phyloP scores from a whole-genome alignment of 495 filamentous ascomycete species.

The Xylaria nigripes region DNA sequence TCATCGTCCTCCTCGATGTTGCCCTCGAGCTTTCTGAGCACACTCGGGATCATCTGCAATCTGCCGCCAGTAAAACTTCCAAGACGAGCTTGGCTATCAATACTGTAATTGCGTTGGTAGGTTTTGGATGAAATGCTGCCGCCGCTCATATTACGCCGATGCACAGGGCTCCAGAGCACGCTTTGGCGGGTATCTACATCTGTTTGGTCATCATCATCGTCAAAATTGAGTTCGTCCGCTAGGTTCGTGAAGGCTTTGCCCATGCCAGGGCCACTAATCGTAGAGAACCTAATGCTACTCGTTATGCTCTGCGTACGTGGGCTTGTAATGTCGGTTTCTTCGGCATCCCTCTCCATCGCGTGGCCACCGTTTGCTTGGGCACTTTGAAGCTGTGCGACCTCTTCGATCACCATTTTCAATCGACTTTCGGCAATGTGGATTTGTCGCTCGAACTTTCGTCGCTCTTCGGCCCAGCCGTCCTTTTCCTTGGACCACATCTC shows the following conservation, averaged over 20 bases:
- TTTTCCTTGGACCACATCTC: slow-evolving; percentile 72
- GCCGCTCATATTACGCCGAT: slow-evolving; percentile 35
- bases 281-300: slow-evolving; percentile 66
- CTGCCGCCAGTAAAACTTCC: slow-evolving; percentile 42
- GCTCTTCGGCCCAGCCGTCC: slow-evolving; percentile 73
- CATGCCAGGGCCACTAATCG: slow-evolving; percentile 48
- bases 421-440: slow-evolving; percentile 81
- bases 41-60: slow-evolving; percentile 38
- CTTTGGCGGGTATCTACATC: slow-evolving; percentile 49
- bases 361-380: slow-evolving; percentile 37
- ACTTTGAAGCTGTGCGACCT: slow-evolving; percentile 69
- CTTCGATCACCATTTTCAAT: slow-evolving; percentile 72
- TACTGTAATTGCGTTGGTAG: slow-evolving; percentile 43
- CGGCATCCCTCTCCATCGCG: slow-evolving; percentile 42
- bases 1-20: slow-evolving; percentile 45
- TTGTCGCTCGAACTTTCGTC: slow-evolving; percentile 69
- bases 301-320: slow-evolving; percentile 68
- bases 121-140: slow-evolving; percentile 37
- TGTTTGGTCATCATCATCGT: slow-evolving; percentile 62
- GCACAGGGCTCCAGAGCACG: slow-evolving; percentile 33
- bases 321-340: slow-evolving; percentile 70
- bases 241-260: slow-evolving; percentile 61
- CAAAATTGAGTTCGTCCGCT: slow-evolving; percentile 83
- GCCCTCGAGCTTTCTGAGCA: slow-evolving; percentile 43
- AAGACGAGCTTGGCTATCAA: slow-evolving; percentile 42